phyloP scores from a whole-genome alignment of 176 grass and related monocot genomes.

The Cenchrus purpureus region DNA sequence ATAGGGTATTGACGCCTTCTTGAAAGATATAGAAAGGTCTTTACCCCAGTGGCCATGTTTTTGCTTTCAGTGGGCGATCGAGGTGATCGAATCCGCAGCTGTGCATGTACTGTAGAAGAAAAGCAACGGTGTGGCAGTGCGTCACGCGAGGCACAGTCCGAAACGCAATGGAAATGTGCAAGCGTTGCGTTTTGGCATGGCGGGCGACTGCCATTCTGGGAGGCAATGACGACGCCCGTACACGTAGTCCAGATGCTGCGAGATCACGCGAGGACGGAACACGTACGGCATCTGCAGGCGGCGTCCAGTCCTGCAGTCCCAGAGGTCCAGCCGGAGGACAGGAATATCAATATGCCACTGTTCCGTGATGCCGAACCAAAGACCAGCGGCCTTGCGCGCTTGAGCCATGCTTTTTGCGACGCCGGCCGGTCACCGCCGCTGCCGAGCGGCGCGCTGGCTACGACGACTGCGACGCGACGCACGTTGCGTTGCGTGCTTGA shows the following conservation, averaged over 20 bases:
- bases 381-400: background rate
- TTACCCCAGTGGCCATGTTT: background rate
- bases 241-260: background rate
- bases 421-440: too few relatives aligned
- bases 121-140: background rate
- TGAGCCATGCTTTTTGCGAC: background rate
- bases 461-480: too few relatives aligned
- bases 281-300: background rate
- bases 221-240: background rate
- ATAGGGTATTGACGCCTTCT: background rate
- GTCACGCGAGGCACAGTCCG: background rate
- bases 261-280: background rate
- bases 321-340: background rate
- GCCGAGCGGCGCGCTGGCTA: background rate
- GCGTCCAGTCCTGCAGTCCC: background rate
- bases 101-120: background rate
- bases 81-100: background rate
- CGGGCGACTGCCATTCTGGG: background rate
- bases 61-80: background rate
- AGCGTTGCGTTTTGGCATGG: background rate
- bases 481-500: background rate
- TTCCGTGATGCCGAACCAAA: background rate
- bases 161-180: background rate
- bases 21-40: too few relatives aligned
- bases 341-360: background rate